These are phyloP conservation scores for Diutina siamensis DNA, from an alignment of 1,139 yeast species.

Conservation along the genomic window DNA sequence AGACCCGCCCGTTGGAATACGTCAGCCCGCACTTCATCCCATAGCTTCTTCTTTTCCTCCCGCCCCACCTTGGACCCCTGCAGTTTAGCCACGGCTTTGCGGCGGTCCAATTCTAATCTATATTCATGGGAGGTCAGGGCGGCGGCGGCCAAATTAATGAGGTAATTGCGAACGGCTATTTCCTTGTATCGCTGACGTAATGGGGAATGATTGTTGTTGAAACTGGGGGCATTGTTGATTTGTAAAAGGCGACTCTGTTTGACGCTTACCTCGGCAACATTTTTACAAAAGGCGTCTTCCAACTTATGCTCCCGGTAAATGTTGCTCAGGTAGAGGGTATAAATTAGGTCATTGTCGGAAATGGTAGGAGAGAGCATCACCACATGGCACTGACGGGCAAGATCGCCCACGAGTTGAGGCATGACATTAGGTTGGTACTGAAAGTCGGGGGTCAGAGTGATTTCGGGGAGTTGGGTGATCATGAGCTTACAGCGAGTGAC, in stretches of 20 bases:
- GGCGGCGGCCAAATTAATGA: constrained; percentile 42
- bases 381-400: constrained; percentile 30
- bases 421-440: constrained; percentile 22
- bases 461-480: constrained; percentile 26
- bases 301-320: constrained; percentile 38
- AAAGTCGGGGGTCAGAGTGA: constrained; percentile 28
- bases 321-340: constrained; percentile 29
- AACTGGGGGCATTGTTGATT: constrained; percentile 17
- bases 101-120: constrained; percentile 25
- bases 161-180: constrained; percentile 37
- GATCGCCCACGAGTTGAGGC: constrained; percentile 35
- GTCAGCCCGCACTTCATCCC: constrained; percentile 41
- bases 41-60: constrained; percentile 32
- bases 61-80: constrained; percentile 26
- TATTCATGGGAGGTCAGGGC: constrained; percentile 45
- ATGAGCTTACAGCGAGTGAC: constrained; percentile 35
- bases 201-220: constrained; percentile 15
- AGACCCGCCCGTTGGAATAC: constrained; percentile 38
- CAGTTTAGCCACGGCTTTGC: constrained; percentile 16
- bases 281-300: constrained; percentile 30
- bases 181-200: constrained; percentile 31
- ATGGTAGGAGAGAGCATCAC: constrained; percentile 30
- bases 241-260: constrained; percentile 36
- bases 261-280: constrained; percentile 43
- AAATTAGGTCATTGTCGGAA: constrained; percentile 33